Evolutionary conservation across 768 basidiomycete species (phyloP), one percentile per base, ranked within the genome.

Genomic region (Kwoniella mangroviensis): DNA sequence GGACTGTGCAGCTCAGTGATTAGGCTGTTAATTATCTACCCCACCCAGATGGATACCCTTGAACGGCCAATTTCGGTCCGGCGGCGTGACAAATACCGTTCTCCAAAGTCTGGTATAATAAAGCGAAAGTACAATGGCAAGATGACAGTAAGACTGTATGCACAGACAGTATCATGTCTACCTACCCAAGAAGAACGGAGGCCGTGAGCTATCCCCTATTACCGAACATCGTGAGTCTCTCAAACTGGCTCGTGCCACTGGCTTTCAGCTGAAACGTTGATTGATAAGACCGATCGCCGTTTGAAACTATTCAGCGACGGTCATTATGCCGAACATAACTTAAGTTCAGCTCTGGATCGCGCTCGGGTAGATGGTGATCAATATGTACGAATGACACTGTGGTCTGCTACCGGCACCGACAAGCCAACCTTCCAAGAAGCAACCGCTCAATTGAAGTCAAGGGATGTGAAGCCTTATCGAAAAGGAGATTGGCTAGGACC

Each of bases 401-500:
- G 95, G 94, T 91, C 89, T 75, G 93, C 93, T 1, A 93, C 94
- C 0, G 92, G 90, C 0, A 82, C 88, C 51, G 87, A 88, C 21
- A 97, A 97, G 84, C 76, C 94, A 9, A 86, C 87, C 2, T 98
- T 97, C 80, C 85, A 88, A 51, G 93, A 97, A 77, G 96, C 94
- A 7, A 54, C 53, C 10, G 28, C 4, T 12, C 42, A 53, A 9
- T 40, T 70, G 6, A 28, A 13, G 49, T 24, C 59, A 5, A 22
- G 59, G 15, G 54, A 56, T 24, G 51, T 28, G 52, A 63, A 52
- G 82, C 86, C 88, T 2, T 90, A 91, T 19, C 89, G 89, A 84
- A 97, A 94, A 86, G 93, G 93, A 6, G 90, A 93, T 65, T 86
- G 86, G 17, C 92, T 97, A 79, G 95, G 95, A 42, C 94, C 94